These are phyloP conservation scores for Claviceps humidiphila DNA, from an alignment of 2,329 filamentous ascomycete genomes.

Conservation along the genomic window DNA sequence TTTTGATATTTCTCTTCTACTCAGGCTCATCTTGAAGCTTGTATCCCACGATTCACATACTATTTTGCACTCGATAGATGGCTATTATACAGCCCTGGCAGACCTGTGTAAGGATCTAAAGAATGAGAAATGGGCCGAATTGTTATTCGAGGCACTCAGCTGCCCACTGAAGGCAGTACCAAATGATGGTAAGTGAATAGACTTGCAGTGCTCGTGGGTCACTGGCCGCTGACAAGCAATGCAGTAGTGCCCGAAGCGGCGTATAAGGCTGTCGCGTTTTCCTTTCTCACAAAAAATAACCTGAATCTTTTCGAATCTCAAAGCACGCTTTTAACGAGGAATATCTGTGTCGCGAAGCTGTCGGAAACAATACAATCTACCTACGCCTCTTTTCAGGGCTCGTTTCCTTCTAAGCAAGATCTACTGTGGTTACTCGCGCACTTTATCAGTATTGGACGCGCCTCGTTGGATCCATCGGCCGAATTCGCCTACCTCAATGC, in stretches of 20 bases:
- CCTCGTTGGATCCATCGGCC: slow-evolving; percentile 19
- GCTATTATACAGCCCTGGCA: slow-evolving; percentile 29
- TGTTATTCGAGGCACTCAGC: slow-evolving; percentile 17
- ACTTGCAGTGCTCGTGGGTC: neutral
- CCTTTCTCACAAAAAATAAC: slow-evolving; percentile 24
- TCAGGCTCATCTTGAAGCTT: slow-evolving; percentile 23
- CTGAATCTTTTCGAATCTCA: slow-evolving; percentile 29
- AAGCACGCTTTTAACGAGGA: slow-evolving; percentile 20
- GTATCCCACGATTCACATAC: slow-evolving; percentile 10
- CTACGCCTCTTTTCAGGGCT: slow-evolving; percentile 16
- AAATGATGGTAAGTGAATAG: slow-evolving; percentile 10
- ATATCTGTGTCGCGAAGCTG: slow-evolving; percentile 27
- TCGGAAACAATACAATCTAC: slow-evolving; percentile 27
- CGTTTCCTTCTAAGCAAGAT: slow-evolving; percentile 21
- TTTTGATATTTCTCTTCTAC: slow-evolving; percentile 14
- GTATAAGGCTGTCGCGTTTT: slow-evolving; percentile 24
- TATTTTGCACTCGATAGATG: slow-evolving; percentile 13
- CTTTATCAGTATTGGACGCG: slow-evolving; percentile 44
- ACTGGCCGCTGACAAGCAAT: neutral
- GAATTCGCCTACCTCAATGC: slow-evolving; percentile 34
- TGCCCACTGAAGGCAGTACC: slow-evolving; percentile 14
- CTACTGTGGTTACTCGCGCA: slow-evolving; percentile 55
- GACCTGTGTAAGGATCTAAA: slow-evolving; percentile 18
- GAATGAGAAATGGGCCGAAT: slow-evolving; percentile 8
- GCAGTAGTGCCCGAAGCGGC: slow-evolving; percentile 7